Evolutionary conservation across 306 rosid genomes (phyloP), one percentile per base, ranked within the genome.

Genomic region (Vicia villosa): DNA sequence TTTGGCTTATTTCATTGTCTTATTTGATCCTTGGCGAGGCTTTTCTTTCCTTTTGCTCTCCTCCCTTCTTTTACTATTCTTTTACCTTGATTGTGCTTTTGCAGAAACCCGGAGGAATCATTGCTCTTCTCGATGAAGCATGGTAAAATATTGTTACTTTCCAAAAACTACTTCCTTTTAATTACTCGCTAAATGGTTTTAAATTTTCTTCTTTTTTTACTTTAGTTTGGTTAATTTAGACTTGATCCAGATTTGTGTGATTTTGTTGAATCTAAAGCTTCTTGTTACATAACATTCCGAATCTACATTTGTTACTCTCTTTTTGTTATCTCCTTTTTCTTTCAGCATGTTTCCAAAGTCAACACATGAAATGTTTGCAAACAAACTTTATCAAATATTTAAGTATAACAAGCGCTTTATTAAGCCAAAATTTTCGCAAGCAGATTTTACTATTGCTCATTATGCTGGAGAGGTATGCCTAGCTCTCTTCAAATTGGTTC

Each of bases 321-420:
- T 42, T n/a, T 67, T 61, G 19, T 28, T 17, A 20, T 24, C 42
- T 15, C 56, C 52, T 75, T 63, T 49, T 43, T 22, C 82, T 87
- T 80, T 28, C 99, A 95, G 99, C 84, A 95, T 95, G 99, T 95
- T 95, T 83, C 99, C 99, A 17, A 95, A 95, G 85, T 95, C 97
- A 65, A 95, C 99, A 22, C 96, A 95, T 70, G 99, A 95, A 86
- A 95, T 97, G 20, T 95, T 95, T 81, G 83, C 97, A 49, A 95
- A 95, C 85, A 95, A 87, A 82, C 93, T 95, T 67, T 95, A 95
- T 83, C 97, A 95, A 73, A 89, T 95, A 77, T 95, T 95, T 80
- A 91, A 83, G 81, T 50, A 2, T 47, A 86, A 95, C 83, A 95
- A 87, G 83, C 97, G 99, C 75, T 95, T 95, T 70, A 68, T 91